These are phyloP conservation scores for Candida ascalaphidarum DNA, from an alignment of 805 yeast genomes.

Conservation along the genomic window DNA sequence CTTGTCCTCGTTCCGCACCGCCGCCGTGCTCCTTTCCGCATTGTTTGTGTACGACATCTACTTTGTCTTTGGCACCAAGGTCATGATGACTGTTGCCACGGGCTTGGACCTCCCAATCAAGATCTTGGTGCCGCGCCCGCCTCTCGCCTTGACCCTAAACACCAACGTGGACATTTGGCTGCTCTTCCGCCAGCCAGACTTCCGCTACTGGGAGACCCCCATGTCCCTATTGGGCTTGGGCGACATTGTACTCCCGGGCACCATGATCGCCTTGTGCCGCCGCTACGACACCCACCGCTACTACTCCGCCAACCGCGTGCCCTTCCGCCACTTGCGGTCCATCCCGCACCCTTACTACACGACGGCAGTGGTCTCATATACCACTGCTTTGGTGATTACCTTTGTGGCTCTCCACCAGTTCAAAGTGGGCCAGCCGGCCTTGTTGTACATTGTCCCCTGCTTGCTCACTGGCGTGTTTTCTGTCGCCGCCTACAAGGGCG, in stretches of 20 bases:
- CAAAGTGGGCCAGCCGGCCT: constrained; percentile 56
- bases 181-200: too few species aligned
- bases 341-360: constrained; percentile 40
- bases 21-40: constrained; percentile 34
- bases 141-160: neutral
- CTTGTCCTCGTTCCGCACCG: constrained; percentile 38
- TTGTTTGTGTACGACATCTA: constrained; percentile 56
- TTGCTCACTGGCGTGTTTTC: constrained; percentile 19
- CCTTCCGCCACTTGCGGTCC: constrained; percentile 11
- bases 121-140: constrained; percentile 31
- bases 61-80: constrained; percentile 55
- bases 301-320: constrained; percentile 5
- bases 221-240: constrained; percentile 52
- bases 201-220: constrained; percentile 1
- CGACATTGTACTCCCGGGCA: constrained; percentile 56
- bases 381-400: constrained; percentile 37
- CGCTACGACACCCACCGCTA: constrained; percentile 41
- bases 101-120: constrained; percentile 47
- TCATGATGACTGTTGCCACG: constrained; percentile 58
- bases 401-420: constrained; percentile 27
- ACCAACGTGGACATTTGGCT: neutral
- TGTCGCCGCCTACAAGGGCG: constrained; percentile 32
- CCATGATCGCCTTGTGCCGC: constrained; percentile 42
- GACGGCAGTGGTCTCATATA: constrained; percentile 39
- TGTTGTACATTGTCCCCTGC: constrained; percentile 54